phyloP scores from a whole-genome alignment of 2,329 filamentous ascomycete species.

The Leptographium galeiforme region DNA sequence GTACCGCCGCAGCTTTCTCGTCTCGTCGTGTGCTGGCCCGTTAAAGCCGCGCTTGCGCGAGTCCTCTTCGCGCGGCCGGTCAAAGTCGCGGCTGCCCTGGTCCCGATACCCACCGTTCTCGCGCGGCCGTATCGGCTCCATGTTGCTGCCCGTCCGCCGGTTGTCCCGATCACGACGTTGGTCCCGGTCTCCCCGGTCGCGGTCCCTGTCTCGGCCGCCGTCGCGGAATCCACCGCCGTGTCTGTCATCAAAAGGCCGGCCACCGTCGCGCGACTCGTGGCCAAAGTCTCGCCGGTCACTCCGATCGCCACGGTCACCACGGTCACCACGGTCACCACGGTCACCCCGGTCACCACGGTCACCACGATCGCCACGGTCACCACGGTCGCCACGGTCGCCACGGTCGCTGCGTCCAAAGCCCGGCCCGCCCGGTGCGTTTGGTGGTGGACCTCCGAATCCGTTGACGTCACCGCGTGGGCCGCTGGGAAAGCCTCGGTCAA shows the following conservation, averaged over 20 bases:
- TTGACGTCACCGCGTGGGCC: slow-evolving; percentile 29
- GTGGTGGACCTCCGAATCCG: slow-evolving; percentile 38
- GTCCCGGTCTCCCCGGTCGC: slow-evolving; percentile 19
- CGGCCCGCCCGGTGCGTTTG: slow-evolving; percentile 48
- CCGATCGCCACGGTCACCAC: slow-evolving; percentile 28
- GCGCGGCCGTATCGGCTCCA: slow-evolving; percentile 14
- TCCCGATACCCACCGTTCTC: slow-evolving; percentile 20
- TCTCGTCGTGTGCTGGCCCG: slow-evolving; percentile 68
- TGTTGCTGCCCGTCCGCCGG: slow-evolving; percentile 18
- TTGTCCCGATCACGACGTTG: slow-evolving; percentile 36
- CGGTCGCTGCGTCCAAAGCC: slow-evolving; percentile 24
- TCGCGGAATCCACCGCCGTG: slow-evolving; percentile 25
- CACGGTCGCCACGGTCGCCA: slow-evolving; percentile 17
- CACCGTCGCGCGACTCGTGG: slow-evolving; percentile 31
- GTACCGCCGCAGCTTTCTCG: slow-evolving; percentile 52
- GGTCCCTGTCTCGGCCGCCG: slow-evolving; percentile 27
- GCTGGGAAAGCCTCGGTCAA: slow-evolving; percentile 30
- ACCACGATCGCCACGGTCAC: slow-evolving; percentile 29
- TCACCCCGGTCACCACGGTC: not conserved
- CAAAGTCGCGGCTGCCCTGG: slow-evolving; percentile 11
- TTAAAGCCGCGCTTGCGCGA: slow-evolving; percentile 61
- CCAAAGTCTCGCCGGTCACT: slow-evolving; percentile 31
- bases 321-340: slow-evolving; percentile 25
- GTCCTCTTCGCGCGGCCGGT: slow-evolving; percentile 37
- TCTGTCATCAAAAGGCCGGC: slow-evolving; percentile 31